Evolutionary conservation across 805 yeast species (phyloP), one percentile per base, ranked within the genome.

Genomic region (Candida montana): DNA sequence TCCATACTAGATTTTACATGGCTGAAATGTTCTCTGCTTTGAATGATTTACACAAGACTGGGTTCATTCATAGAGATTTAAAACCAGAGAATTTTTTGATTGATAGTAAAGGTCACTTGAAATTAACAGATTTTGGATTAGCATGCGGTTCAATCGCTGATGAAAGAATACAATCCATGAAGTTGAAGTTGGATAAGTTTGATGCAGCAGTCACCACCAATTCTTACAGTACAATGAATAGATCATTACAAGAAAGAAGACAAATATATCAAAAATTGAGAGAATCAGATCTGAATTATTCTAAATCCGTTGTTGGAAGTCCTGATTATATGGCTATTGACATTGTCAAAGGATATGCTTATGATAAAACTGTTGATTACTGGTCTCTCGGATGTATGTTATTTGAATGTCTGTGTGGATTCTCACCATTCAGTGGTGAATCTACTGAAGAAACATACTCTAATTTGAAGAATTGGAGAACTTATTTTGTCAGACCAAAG

Each of bases 291-390:
- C 74, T 86, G 45, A 88, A 85, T 53, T 83, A 84, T 56, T 98
- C 99, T 15, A 86, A 87, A 54, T 88, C 97, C 2, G 87, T 91
- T 52, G 99, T 93, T 13, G 99, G 99, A 1, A 85, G 95, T 5
- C 99, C 99, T 1, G 99, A 93, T 63, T 93, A 93, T 60, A 93
- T 93, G 99, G 99, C 99, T 1, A 71, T 93, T 38, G 99, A 93
- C 63, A 98, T 93, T 11, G 75, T 93, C 40, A 57, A 53, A 35
- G 99, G 99, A 7, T 84, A 83, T 57, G 79, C 81, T 44, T 93
- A 93, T 62, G 96, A 93, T 59, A 90, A 83, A 61, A 91, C 99
- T 13, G 95, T 95, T 44, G 99, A 93, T 68, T 93, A 93, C 62
- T 93, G 99, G 99, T 90, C 98, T 0, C 70, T 93, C 44, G 99